Conservation (phyloP, 768 basidiomycete species). For the Hydnum rufescens region DNA sequence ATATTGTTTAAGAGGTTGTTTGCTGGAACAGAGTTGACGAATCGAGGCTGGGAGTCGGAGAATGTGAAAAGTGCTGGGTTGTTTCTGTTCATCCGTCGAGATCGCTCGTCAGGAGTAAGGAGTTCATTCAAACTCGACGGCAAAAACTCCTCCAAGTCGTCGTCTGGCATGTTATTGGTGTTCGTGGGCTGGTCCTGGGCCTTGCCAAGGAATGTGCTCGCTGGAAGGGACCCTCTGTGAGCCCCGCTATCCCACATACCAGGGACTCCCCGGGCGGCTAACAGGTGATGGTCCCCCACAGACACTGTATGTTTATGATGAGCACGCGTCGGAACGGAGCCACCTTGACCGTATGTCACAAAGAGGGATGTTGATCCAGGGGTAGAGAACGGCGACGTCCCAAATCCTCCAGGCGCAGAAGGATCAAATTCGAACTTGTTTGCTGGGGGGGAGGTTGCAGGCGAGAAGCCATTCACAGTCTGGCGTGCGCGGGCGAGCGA, state of each 20-base stretch:
- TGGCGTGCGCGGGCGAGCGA: background rate
- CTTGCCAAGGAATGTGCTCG: constrained; percentile 13
- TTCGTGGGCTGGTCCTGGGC: constrained; percentile 3
- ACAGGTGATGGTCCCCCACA: too few species aligned
- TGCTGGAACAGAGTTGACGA: constrained; percentile 68
- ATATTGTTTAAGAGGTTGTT: constrained; percentile 56
- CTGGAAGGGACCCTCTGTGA: constrained; percentile 2
- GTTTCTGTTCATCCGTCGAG: constrained; percentile 50
- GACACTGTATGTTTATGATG: background rate
- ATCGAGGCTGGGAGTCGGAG: constrained; percentile 20
- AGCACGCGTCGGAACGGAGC: constrained; percentile 16
- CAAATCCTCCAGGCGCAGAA: constrained; percentile 15
- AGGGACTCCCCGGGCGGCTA: background rate
- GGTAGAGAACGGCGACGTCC: constrained; percentile 55
- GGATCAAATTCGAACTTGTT: constrained; percentile 4
- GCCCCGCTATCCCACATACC: background rate
- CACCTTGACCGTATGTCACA: constrained; percentile 17
- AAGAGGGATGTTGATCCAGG: constrained; percentile 45
- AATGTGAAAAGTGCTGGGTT: background rate
- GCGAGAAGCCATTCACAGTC: constrained; percentile 26
- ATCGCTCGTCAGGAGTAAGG: constrained; percentile 72
- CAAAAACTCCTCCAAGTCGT: constrained; percentile 73
- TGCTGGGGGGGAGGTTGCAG: constrained; percentile 35
- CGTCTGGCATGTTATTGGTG: constrained; percentile 25
- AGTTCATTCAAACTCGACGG: constrained; percentile 79